Conservation (phyloP, 106 monocot species). For the Dendrobium nobile region DNA sequence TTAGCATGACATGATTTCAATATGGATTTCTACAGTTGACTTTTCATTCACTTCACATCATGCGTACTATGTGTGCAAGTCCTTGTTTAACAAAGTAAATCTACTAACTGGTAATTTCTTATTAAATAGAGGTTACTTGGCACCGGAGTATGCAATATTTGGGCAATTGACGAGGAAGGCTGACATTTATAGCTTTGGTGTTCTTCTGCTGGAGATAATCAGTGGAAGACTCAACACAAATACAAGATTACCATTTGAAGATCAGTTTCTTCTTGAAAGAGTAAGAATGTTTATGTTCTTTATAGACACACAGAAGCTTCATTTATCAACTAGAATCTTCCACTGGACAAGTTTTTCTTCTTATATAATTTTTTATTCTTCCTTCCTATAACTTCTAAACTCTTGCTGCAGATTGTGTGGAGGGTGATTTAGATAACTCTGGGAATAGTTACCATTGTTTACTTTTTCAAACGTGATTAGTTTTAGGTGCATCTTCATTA, state of each 20-base stretch:
- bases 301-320: neutral
- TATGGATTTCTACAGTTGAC: neutral
- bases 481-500: too few relatives aligned
- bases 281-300: neutral
- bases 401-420: too few relatives aligned
- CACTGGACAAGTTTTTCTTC: neutral
- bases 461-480: too few relatives aligned
- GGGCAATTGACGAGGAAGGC: conserved; percentile 10
- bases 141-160: conserved; percentile 5
- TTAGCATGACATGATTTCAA: neutral
- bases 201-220: conserved; percentile 12
- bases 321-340: neutral
- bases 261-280: conserved; percentile 11
- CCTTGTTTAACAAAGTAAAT: neutral
- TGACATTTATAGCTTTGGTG: conserved; percentile 11
- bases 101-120: neutral
- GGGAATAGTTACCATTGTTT: too few relatives aligned
- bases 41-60: neutral
- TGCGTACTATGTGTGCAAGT: neutral
- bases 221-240: conserved; percentile 7
- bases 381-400: too few relatives aligned
- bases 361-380: neutral
- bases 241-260: conserved; percentile 7
- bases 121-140: conserved; percentile 9
- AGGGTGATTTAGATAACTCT: too few relatives aligned